Percentiles rank a stretch among this genome's conserved stretches.
Evolutionary conservation across 345 rosid species (phyloP).

Genomic region (Corchorus capsularis): DNA sequence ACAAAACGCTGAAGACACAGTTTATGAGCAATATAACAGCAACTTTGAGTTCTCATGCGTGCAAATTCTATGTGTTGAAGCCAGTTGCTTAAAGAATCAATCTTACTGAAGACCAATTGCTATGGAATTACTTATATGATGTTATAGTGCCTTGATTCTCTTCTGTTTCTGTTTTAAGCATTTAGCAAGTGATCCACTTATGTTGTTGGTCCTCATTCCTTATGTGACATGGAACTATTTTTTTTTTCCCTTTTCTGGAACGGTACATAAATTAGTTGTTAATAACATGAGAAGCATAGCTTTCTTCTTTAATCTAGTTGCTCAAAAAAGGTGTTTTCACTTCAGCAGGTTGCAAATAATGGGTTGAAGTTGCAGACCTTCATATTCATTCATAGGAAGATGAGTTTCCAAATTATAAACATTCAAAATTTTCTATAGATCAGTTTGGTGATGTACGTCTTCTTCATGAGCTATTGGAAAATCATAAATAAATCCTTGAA

Average conservation of each 20-base stretch:
- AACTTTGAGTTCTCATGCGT: conserved; percentile 54
- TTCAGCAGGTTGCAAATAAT: background rate
- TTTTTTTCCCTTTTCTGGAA: background rate
- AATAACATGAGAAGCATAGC: conserved; percentile 11
- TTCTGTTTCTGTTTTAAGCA: background rate
- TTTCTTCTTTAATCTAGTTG: background rate
- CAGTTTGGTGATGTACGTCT: background rate
- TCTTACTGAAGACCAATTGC: background rate
- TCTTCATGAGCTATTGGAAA: background rate
- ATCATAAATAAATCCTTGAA: background rate
- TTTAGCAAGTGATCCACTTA: background rate
- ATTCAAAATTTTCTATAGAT: background rate
- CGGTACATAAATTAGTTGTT: background rate
- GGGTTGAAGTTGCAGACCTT: background rate
- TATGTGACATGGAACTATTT: background rate
- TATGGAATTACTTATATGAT: background rate
- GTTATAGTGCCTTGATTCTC: background rate
- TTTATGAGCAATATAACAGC: conserved; percentile 65
- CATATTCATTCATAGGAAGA: background rate
- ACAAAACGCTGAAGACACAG: conserved; percentile 53
- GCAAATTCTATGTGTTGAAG: conserved; percentile 81
- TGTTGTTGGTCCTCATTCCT: background rate
- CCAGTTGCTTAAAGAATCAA: conserved; percentile 48
- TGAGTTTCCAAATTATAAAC: background rate
- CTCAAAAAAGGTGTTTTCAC: background rate